A percentile compares a stretch with the other conserved stretches of the same genome.
Conservation (phyloP, 306 rosid species). For the Medicago truncatula region MtrunA17r5.0-ANR NC_053048.1:7888001-7888500, state of each 20-base stretch:
- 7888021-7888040: not conserved
- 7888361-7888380: conserved; percentile 14
- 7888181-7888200: conserved; percentile 60
- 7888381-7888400: conserved; percentile 30
- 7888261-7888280: conserved; percentile 33
- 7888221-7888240: conserved; percentile 45
- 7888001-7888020: not conserved
- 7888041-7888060: conserved; percentile 17
- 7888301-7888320: not conserved
- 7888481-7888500: not conserved
- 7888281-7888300: not conserved
- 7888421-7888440: not conserved
- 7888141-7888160: conserved; percentile 60
- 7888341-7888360: not conserved
- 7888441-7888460: conserved; percentile 1
- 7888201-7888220: conserved; percentile 67
- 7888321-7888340: not conserved
- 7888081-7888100: conserved; percentile 83
- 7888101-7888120: conserved; percentile 63
- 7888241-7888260: conserved; percentile 57
- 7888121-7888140: conserved; percentile 58
- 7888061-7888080: conserved; percentile 46
- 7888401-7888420: not conserved
- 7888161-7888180: conserved; percentile 91
- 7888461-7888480: rapidly evolving